Percentiles rank a stretch among this genome's conserved stretches.
Evolutionary conservation across 78 protist species (phyloP).

Genomic region (Monosiga brevicollis): DNA sequence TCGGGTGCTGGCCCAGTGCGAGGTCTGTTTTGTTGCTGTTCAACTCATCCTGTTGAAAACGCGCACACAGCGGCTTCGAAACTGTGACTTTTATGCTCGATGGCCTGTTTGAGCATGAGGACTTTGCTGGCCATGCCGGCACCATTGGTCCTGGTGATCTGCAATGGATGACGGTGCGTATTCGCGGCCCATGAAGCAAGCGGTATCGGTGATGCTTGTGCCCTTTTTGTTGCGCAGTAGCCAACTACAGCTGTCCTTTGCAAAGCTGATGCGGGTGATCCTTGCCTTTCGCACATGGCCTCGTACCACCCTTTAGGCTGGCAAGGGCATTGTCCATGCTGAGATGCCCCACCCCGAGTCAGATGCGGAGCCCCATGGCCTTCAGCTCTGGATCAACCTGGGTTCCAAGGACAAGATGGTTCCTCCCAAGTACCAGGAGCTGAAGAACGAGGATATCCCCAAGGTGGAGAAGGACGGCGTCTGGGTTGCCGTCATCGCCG

Average conservation of each 20-base stretch:
- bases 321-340: constrained; percentile 41
- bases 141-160: constrained; percentile 1
- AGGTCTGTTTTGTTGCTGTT: no score
- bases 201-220: no score
- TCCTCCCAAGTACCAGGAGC: constrained; percentile 29
- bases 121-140: constrained; percentile 15
- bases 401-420: constrained; percentile 35
- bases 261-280: no score
- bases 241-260: no score
- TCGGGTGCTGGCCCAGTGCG: no score
- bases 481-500: background rate
- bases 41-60: no score
- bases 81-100: constrained; percentile 38
- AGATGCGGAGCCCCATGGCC: background rate
- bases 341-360: constrained; percentile 6
- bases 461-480: background rate
- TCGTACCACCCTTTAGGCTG: no score
- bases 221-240: no score
- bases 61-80: constrained; percentile 63
- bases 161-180: constrained; percentile 65
- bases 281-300: no score
- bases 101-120: constrained; percentile 40
- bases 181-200: no score
- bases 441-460: background rate
- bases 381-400: constrained; percentile 61